Conservation (phyloP, 176 grass and related monocot species). For the Puccinellia tenuiflora region DNA sequence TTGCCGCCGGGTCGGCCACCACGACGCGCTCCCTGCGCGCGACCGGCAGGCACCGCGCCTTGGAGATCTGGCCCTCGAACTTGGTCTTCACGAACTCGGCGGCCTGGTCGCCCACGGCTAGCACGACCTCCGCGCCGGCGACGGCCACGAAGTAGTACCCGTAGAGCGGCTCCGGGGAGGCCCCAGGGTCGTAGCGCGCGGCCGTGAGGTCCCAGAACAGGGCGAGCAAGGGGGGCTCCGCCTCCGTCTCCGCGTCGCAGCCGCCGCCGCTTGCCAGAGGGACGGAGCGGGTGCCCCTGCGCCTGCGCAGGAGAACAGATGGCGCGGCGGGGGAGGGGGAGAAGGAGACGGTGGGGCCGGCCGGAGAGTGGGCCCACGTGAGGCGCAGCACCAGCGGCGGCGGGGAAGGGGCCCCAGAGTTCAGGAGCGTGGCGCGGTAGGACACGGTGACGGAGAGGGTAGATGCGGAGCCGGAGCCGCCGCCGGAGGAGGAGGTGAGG, state of each 20-base stretch:
- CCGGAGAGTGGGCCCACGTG: slow-evolving; percentile 44
- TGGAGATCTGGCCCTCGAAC: slow-evolving; percentile 55
- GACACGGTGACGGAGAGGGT: slow-evolving; percentile 42
- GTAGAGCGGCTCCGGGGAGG: slow-evolving; percentile 41
- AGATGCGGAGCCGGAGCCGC: neutral
- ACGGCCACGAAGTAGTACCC: slow-evolving; percentile 67
- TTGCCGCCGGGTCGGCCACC: neutral
- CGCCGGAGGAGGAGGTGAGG: slow-evolving; percentile 1
- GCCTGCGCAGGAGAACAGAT: slow-evolving; percentile 40
- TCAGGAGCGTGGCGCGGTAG: slow-evolving; percentile 12
- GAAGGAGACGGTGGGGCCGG: slow-evolving; percentile 34
- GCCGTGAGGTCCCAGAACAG: slow-evolving; percentile 79
- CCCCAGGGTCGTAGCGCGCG: slow-evolving; percentile 32
- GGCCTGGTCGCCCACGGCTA: slow-evolving; percentile 61
- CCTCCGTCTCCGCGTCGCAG: neutral
- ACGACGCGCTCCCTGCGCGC: slow-evolving; percentile 59
- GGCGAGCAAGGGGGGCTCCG: slow-evolving; percentile 6
- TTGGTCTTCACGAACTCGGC: slow-evolving; percentile 55
- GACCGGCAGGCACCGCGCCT: slow-evolving; percentile 30
- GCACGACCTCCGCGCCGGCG: slow-evolving; percentile 57
- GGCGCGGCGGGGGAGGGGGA: slow-evolving; percentile 14
- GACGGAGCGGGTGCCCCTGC: slow-evolving; percentile 45
- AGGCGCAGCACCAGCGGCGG: slow-evolving; percentile 52
- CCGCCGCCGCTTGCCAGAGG: neutral
- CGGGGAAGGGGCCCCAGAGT: neutral